These are phyloP conservation scores for Tolypocladium guangdongense DNA, from an alignment of 2,329 filamentous ascomycete genomes.

Conservation along the genomic window DNA sequence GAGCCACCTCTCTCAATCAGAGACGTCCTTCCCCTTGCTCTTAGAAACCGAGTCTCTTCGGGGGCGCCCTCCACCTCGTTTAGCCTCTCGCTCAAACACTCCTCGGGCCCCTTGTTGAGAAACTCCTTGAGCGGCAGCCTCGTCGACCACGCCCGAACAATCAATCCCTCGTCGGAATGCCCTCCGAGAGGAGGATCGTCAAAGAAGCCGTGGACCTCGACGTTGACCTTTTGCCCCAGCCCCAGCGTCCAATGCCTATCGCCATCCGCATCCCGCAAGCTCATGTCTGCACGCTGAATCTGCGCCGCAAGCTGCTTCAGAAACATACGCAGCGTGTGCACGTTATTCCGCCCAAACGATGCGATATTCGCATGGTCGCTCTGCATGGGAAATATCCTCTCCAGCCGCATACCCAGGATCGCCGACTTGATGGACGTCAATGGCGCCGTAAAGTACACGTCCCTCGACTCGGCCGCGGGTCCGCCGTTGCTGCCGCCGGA, in stretches of 20 bases:
- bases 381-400: conserved; percentile 41
- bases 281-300: conserved; percentile 22
- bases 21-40: conserved; percentile 15
- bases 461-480: conserved; percentile 12
- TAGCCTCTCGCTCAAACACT: conserved; percentile 42
- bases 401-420: conserved; percentile 38
- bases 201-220: conserved; percentile 49
- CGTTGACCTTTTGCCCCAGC: conserved; percentile 40
- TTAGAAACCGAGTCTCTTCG: conserved; percentile 18
- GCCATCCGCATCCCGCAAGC: conserved; percentile 10
- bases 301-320: conserved; percentile 21
- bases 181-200: conserved; percentile 28
- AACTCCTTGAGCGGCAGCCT: conserved; percentile 43
- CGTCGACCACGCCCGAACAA: conserved; percentile 39
- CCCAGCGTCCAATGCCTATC: conserved; percentile 32
- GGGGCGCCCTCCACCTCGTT: conserved; percentile 24
- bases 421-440: conserved; percentile 47
- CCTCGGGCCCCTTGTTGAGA: conserved; percentile 41
- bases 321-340: conserved; percentile 33
- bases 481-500: conserved; percentile 21
- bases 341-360: conserved; percentile 40
- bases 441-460: conserved; percentile 48
- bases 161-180: conserved; percentile 6
- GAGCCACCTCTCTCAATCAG: conserved; percentile 8
- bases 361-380: conserved; percentile 45